phyloP scores from a whole-genome alignment of 2,329 filamentous ascomycete species.

The Diaporthe humulicola region DNA sequence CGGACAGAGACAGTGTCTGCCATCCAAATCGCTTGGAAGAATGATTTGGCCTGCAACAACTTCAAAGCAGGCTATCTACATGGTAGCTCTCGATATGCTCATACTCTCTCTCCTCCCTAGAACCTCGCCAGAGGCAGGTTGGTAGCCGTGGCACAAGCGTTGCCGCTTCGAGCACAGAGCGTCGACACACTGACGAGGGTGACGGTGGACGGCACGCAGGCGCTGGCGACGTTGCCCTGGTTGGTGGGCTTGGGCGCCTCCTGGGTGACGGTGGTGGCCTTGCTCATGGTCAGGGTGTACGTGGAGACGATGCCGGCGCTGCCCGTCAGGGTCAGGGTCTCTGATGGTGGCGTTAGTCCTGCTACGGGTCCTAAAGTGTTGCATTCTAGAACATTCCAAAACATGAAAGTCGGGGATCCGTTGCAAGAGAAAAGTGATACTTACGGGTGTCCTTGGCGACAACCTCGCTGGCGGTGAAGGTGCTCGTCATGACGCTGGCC shows the following conservation, averaged over 20 bases:
- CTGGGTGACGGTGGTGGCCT: constrained; percentile 29
- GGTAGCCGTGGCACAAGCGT: constrained; percentile 31
- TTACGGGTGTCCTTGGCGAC: constrained; percentile 35
- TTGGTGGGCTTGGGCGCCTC: constrained; percentile 21
- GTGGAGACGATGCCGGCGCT: constrained; percentile 35
- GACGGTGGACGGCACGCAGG: constrained; percentile 36
- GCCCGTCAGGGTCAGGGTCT: constrained; percentile 35
- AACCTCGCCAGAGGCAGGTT: constrained; percentile 27
- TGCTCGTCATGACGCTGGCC: constrained; percentile 33
- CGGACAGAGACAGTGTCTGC: neutral
- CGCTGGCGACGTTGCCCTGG: constrained; percentile 3
- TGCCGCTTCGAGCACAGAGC: constrained; percentile 32
- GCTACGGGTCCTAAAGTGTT: too few species aligned
- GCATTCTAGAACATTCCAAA: too few species aligned
- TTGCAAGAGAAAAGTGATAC: too few species aligned
- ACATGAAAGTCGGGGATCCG: too few species aligned
- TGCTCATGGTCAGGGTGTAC: constrained; percentile 36
- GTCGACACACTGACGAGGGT: constrained; percentile 37
- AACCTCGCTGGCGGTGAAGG: constrained; percentile 34
- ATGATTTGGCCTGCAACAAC: neutral
- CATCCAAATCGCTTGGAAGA: neutral
- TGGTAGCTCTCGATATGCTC: neutral
- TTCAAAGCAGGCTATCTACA: neutral
- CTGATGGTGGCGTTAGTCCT: too few species aligned
- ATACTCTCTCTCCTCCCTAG: neutral